Conservation (phyloP, 2,329 filamentous ascomycete genomes). For the Chaetomiaceae sp. region DNA sequence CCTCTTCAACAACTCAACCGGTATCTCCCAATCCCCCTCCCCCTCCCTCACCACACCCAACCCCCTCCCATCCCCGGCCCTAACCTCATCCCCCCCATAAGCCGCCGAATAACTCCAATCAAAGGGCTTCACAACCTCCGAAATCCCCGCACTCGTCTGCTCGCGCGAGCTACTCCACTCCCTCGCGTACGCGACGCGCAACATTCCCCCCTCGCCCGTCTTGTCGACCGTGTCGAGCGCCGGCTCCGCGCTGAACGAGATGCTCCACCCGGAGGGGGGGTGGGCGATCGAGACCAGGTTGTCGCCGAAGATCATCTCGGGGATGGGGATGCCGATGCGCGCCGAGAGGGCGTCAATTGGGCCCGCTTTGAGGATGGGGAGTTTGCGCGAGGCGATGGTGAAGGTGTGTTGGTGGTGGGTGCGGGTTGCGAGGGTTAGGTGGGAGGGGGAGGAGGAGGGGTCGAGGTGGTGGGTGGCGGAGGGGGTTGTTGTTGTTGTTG, state of each 20-base stretch:
- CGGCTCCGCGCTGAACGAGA: slow-evolving; percentile 79
- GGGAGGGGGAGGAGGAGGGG: slow-evolving; percentile 34
- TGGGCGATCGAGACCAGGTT: slow-evolving; percentile 78
- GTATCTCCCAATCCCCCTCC: slow-evolving; percentile 48
- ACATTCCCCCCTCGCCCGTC: slow-evolving; percentile 74
- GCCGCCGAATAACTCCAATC: slow-evolving; percentile 97
- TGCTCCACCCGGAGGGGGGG: slow-evolving; percentile 65
- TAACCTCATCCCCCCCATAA: slow-evolving; percentile 58
- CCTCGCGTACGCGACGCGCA: slow-evolving; percentile 87
- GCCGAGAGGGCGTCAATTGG: slow-evolving; percentile 82
- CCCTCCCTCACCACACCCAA: neutral
- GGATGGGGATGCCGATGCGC: slow-evolving; percentile 77
- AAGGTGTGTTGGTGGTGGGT: slow-evolving; percentile 60
- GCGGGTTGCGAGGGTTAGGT: slow-evolving; percentile 50
- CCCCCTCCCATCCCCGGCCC: neutral
- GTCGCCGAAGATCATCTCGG: slow-evolving; percentile 99
- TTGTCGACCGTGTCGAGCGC: slow-evolving; percentile 91
- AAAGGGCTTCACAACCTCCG: slow-evolving; percentile 90
- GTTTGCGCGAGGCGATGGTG: slow-evolving; percentile 76
- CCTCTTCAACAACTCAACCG: slow-evolving; percentile 77
- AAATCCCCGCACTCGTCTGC: slow-evolving; percentile 78
- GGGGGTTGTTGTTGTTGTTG: neutral
- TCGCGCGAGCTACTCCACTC: slow-evolving; percentile 71
- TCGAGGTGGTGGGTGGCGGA: neutral
- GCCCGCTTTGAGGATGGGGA: slow-evolving; percentile 87